Conservation (phyloP, 768 basidiomycete genomes). For the Pleurotus giganteus region DNA sequence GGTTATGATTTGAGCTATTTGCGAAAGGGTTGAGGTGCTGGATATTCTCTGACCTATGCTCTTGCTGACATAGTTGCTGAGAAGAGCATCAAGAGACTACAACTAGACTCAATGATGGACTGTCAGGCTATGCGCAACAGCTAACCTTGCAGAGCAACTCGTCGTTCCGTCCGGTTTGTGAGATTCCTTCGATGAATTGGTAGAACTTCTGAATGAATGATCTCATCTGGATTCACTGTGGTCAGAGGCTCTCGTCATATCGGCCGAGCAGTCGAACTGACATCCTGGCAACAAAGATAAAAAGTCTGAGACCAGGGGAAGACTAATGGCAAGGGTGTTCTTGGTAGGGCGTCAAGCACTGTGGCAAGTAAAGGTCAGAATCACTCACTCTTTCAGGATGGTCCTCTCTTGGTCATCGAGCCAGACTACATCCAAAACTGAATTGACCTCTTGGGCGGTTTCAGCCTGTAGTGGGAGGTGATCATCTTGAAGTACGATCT, state of each 20-base stretch:
- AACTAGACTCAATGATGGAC: slow-evolving; percentile 8
- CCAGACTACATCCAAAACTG: slow-evolving; percentile 83
- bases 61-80: slow-evolving; percentile 74
- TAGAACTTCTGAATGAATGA: slow-evolving; percentile 94
- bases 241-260: not conserved
- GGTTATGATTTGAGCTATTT: slow-evolving; percentile 89
- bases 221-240: slow-evolving; percentile 55
- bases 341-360: slow-evolving; percentile 21
- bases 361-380: not conserved
- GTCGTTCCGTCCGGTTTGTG: slow-evolving; percentile 88
- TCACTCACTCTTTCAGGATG: slow-evolving; percentile 51
- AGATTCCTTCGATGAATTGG: slow-evolving; percentile 92
- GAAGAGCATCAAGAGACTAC: slow-evolving; percentile 83
- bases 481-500: slow-evolving; percentile 89
- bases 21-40: slow-evolving; percentile 76
- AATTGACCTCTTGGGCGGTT: slow-evolving; percentile 57
- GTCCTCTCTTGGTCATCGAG: slow-evolving; percentile 65
- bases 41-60: slow-evolving; percentile 73
- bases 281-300: slow-evolving; percentile 90
- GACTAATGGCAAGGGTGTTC: slow-evolving; percentile 61
- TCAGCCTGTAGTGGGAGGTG: slow-evolving; percentile 83
- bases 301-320: slow-evolving; percentile 97
- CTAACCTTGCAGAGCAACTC: slow-evolving; percentile 84
- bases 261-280: slow-evolving; percentile 27
- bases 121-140: not conserved